Conservation (phyloP, 2,329 filamentous ascomycete genomes). For the Colletotrichum somersetense region DNA sequence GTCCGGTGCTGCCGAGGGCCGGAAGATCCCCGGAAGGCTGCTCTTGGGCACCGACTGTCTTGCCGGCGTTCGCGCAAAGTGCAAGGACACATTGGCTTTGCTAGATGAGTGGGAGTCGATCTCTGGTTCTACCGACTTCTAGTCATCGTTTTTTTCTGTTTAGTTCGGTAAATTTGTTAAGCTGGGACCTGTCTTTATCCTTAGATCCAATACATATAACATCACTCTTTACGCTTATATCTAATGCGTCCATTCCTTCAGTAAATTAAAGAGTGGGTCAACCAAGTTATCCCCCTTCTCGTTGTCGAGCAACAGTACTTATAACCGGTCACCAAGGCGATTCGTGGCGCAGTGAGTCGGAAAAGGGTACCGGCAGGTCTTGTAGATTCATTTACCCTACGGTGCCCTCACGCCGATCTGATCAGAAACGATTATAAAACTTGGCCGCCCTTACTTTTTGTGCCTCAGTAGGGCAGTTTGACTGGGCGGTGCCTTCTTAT, state of each 20-base stretch:
- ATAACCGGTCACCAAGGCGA: background rate
- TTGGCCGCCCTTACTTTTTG: background rate
- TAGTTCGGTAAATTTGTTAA: background rate
- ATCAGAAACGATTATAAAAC: background rate
- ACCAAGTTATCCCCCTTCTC: background rate
- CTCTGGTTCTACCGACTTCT: constrained; percentile 52
- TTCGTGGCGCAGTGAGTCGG: background rate
- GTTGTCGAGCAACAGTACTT: background rate
- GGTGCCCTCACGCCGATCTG: background rate
- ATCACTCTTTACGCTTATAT: background rate
- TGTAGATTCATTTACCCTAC: background rate
- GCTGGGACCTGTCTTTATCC: background rate
- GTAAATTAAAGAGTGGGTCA: no score
- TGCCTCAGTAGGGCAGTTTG: background rate
- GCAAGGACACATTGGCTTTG: constrained; percentile 55
- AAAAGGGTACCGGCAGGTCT: background rate
- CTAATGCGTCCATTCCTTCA: no score
- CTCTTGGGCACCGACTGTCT: constrained; percentile 66
- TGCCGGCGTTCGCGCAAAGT: constrained; percentile 57
- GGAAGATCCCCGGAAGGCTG: constrained; percentile 64
- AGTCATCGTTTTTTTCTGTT: background rate
- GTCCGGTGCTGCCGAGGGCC: constrained; percentile 60
- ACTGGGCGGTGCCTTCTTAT: background rate
- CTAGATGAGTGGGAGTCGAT: constrained; percentile 65
- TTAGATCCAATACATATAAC: no score